A percentile compares a stretch with the other conserved stretches of the same genome.
These are phyloP conservation scores for Eutrema heterophyllum DNA, from an alignment of 345 rosid genomes.

Conservation along the genomic window DNA sequence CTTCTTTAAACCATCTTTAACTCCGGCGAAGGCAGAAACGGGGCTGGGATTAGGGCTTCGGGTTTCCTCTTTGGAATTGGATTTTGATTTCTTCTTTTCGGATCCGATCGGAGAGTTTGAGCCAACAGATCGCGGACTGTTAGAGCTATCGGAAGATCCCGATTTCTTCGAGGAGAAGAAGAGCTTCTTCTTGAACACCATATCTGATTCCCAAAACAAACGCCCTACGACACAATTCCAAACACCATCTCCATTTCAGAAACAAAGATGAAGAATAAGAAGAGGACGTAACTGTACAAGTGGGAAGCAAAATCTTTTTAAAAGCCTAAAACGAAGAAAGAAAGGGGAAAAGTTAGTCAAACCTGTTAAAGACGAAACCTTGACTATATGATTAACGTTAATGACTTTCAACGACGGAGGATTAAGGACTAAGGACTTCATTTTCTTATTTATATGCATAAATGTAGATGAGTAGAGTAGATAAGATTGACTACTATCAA, in stretches of 20 bases:
- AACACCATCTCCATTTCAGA: not conserved
- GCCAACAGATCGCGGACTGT: constrained; percentile 61
- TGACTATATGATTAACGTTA: not conserved
- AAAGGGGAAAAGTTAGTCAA: not conserved
- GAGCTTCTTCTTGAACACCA: constrained; percentile 84
- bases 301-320: not conserved
- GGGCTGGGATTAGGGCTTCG: not conserved
- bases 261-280: constrained; percentile 5
- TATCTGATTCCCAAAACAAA: constrained; percentile 4
- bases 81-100: constrained; percentile 66
- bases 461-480: not conserved
- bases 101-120: constrained; percentile 72
- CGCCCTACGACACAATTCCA: not conserved
- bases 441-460: not conserved
- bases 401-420: not conserved
- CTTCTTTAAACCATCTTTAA: constrained; percentile 22
- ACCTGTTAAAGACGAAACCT: not conserved
- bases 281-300: not conserved
- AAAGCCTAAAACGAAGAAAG: not conserved
- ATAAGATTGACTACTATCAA: not conserved
- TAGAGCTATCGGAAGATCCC: constrained; percentile 64
- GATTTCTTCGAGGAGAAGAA: constrained; percentile 75
- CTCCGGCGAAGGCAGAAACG: constrained; percentile 4
- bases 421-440: not conserved
- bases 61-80: constrained; percentile 37